Evolutionary conservation across 139 green algal genomes (phyloP).

Genomic region (Chlamydomonas sphaeroides): DNA sequence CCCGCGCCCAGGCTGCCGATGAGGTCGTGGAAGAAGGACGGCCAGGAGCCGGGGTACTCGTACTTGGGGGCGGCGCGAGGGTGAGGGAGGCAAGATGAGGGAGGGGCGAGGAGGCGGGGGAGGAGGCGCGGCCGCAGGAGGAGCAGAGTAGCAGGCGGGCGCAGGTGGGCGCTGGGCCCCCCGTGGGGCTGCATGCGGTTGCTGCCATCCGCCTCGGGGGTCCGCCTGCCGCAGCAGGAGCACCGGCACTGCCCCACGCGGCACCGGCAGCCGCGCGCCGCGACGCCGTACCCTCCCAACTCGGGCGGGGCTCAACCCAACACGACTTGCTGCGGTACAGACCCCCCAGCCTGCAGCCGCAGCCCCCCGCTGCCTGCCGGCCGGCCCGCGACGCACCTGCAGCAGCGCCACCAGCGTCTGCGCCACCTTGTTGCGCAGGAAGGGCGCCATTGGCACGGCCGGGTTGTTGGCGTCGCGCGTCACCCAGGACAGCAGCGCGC

Average conservation of each 20-base stretch:
- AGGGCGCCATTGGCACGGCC: constrained; percentile 63
- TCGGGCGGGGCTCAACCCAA: too few species aligned
- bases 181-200: too few species aligned
- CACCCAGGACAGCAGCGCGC: constrained; percentile 69
- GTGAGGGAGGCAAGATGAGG: too few species aligned
- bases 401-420: constrained; percentile 83
- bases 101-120: not conserved
- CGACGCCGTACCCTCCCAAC: not conserved
- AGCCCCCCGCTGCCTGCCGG: not conserved
- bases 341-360: not conserved
- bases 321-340: too few species aligned
- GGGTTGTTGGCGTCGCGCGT: constrained; percentile 58
- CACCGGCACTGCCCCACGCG: too few species aligned
- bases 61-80: constrained; percentile 40
- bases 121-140: not conserved
- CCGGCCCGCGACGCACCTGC: constrained; percentile 40
- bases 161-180: too few species aligned
- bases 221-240: too few species aligned
- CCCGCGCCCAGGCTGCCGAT: constrained; percentile 65
- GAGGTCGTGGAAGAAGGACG: constrained; percentile 89
- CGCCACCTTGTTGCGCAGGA: constrained; percentile 95
- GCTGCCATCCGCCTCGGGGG: too few species aligned
- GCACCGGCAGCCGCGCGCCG: not conserved
- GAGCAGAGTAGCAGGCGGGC: too few species aligned
- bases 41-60: constrained; percentile 90